Conservation (phyloP, 1,284 basidiomycete species). For the Boletellus deceptivus region DNA sequence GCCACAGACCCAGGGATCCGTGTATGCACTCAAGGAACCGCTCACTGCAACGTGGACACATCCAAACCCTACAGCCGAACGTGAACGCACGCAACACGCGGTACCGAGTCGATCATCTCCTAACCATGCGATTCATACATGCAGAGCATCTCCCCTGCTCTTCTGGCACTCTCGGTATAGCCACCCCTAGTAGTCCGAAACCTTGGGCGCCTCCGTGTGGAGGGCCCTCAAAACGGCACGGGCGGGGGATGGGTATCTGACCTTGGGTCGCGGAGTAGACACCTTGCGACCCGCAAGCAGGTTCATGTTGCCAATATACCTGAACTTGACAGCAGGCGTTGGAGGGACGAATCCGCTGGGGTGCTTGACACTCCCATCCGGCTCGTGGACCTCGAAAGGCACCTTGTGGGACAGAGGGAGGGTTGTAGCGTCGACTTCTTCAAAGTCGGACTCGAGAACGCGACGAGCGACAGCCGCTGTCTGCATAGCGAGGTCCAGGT, state of each 20-base stretch:
- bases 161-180: too few relatives aligned
- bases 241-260: slow-evolving; percentile 9
- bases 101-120: too few relatives aligned
- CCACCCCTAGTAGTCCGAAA: too few relatives aligned
- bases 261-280: slow-evolving; percentile 9
- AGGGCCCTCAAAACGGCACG: slow-evolving; percentile 22
- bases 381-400: slow-evolving; percentile 34
- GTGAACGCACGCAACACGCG: too few relatives aligned
- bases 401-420: slow-evolving; percentile 29
- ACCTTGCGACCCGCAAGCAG: slow-evolving; percentile 19
- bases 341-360: slow-evolving; percentile 39
- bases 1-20: too few relatives aligned
- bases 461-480: slow-evolving; percentile 32
- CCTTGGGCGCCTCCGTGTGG: slow-evolving; percentile 15
- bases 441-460: slow-evolving; percentile 33
- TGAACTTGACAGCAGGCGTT: slow-evolving; percentile 36
- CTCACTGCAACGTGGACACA: too few relatives aligned
- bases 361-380: slow-evolving; percentile 35
- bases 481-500: slow-evolving; percentile 21
- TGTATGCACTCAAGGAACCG: too few relatives aligned
- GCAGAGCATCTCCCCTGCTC: too few relatives aligned
- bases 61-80: too few relatives aligned
- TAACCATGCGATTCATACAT: too few relatives aligned
- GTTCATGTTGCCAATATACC: slow-evolving; percentile 11
- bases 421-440: slow-evolving; percentile 28